phyloP scores from a whole-genome alignment of 441 rosid genomes.

The Erysimum cheiri region DNA sequence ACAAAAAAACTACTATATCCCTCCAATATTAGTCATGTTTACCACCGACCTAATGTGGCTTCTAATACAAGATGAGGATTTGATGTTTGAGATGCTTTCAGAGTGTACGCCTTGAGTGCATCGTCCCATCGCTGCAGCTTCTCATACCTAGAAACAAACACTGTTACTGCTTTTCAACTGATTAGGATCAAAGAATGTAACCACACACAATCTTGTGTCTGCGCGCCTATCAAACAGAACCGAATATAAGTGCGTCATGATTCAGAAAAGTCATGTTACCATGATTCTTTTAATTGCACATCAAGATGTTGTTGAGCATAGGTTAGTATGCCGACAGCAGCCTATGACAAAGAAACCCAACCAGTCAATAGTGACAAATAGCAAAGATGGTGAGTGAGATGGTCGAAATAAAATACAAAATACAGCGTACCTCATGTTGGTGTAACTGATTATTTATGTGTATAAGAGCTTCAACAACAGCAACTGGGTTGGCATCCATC shows the following conservation, averaged over 20 bases:
- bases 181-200: conserved; percentile 28
- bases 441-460: conserved; percentile 99
- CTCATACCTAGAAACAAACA: conserved; percentile 80
- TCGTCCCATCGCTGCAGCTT: conserved; percentile 99
- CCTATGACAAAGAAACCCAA: conserved; percentile 56
- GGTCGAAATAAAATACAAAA: conserved; percentile 19
- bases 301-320: conserved; percentile 90
- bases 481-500: conserved; percentile 98
- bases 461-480: conserved; percentile 98
- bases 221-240: conserved; percentile 25
- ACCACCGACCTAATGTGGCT: conserved; percentile 84
- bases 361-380: conserved; percentile 36
- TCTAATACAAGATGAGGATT: conserved; percentile 86
- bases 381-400: conserved; percentile 27
- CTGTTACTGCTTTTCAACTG: conserved; percentile 27
- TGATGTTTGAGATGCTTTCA: conserved; percentile 85
- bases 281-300: conserved; percentile 98
- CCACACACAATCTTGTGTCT: conserved; percentile 8
- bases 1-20: not conserved
- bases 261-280: conserved; percentile 57
- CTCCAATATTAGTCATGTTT: conserved; percentile 22
- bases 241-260: conserved; percentile 11
- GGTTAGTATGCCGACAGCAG: conserved; percentile 99
- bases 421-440: conserved; percentile 84
- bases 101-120: conserved; percentile 97